Evolutionary conservation across 179 eudicot genomes (phyloP), one percentile per base, ranked within the genome.

Genomic region (Beta macrorhiza): DNA sequence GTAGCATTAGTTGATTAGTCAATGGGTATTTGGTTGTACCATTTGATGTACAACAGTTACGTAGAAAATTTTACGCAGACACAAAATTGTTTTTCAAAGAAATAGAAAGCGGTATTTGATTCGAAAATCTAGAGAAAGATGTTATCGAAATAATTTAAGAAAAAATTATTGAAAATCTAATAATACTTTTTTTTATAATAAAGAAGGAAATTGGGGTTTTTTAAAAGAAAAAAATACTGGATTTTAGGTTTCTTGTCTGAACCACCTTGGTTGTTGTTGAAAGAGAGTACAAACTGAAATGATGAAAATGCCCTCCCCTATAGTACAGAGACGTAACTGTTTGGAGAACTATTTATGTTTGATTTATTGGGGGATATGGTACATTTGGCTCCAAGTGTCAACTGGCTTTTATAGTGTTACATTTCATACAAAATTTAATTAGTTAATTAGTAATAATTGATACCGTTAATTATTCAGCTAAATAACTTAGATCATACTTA

Each of bases 221-320:
- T 11, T 20, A 4, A 16, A 19, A 44, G 0, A 76, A 3, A 45
- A 49, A 29, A 49, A 64, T 4, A 25, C 72, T 3, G 17, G 63
- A 80, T 14, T 61, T 72, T 16, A 25, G 82, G 72, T 25, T 49
- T 25, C 3, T 80, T 80, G 78, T 72, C 72, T 72, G 17, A 51
- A 9, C 12, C 52, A 52, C 64, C 53, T 78, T 67, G 57, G 13
- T 78, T 4, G 53, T 55, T 78, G 74, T 78, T 63, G 22, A 0
- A 72, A 13, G 69, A 8, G 78, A 44, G 68, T 71, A 65, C 73
- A 17, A 22, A 64, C 15, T 8, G 14, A 78, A 78, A 57, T 47
- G 82, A 79, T 67, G 57, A 47, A 25, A 45, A 79, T 59, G 37
- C 70, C 70, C 61, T 71, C 61, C 59, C n/a, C 29, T 25, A 17